Evolutionary conservation across 2,329 filamentous ascomycete species (phyloP).

Genomic region (Aureobasidium namibiae): DNA sequence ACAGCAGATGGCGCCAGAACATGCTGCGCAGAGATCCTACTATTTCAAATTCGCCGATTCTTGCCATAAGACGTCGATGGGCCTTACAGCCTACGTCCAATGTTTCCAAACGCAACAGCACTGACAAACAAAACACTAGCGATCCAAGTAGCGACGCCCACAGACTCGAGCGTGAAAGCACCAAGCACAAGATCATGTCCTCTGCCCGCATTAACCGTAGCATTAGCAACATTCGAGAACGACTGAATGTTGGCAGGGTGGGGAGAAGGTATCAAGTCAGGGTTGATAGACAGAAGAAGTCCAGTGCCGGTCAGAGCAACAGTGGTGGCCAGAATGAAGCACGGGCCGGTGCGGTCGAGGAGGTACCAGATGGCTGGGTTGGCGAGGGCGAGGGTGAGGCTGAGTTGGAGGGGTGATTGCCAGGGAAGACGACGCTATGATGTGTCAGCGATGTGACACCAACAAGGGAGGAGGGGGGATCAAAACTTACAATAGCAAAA

Average conservation of each 20-base stretch:
- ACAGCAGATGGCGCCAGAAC: too few species aligned
- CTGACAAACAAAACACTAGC: conserved; percentile 91
- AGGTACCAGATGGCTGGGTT: conserved; percentile 96
- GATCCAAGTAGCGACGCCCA: conserved; percentile 79
- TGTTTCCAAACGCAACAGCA: conserved; percentile 91
- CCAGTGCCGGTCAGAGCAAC: conserved; percentile 69
- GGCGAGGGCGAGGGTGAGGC: conserved; percentile 76
- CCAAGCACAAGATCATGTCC: conserved; percentile 29
- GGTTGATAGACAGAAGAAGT: conserved; percentile 65
- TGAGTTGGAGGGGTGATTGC: conserved; percentile 91
- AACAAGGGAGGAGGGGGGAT: neutral
- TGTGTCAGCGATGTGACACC: conserved; percentile 7
- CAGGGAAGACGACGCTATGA: conserved; percentile 79
- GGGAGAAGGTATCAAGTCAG: conserved; percentile 67
- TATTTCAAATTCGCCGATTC: too few species aligned
- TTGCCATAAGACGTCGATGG: neutral
- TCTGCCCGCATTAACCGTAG: conserved; percentile 14
- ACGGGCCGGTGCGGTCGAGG: conserved; percentile 80
- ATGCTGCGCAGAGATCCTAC: too few species aligned
- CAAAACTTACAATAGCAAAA: conserved; percentile 69
- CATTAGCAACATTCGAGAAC: conserved; percentile 16
- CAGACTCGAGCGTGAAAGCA: conserved; percentile 51
- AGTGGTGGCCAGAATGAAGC: conserved; percentile 67
- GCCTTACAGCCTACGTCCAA: conserved; percentile 61
- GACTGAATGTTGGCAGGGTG: conserved; percentile 31